Conservation (phyloP, 2,329 filamentous ascomycete genomes). For the Orbilia brochopaga region DNA sequence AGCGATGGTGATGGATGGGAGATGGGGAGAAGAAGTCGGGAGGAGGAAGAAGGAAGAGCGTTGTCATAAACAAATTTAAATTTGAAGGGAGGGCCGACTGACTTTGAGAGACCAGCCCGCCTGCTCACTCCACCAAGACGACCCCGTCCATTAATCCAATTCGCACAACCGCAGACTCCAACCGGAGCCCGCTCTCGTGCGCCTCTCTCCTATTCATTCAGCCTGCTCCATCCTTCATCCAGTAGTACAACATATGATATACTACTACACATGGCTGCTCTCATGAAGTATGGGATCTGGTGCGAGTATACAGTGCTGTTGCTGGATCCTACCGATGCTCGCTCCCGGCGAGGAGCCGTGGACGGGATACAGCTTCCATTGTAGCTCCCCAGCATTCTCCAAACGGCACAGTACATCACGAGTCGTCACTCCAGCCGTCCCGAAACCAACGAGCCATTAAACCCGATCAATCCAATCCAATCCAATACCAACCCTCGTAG, state of each 20-base stretch:
- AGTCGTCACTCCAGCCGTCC: constrained; percentile 16
- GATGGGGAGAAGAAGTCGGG: background rate
- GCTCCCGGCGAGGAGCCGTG: background rate
- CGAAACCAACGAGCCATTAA: constrained; percentile 41
- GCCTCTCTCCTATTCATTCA: background rate
- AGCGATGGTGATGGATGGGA: constrained; percentile 5
- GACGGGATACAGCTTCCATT: constrained; percentile 15
- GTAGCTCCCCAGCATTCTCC: constrained; percentile 23
- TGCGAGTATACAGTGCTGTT: background rate
- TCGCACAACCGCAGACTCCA: background rate
- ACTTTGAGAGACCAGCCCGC: background rate
- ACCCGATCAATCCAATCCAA: constrained; percentile 3
- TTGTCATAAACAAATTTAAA: constrained; percentile 50
- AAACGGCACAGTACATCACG: constrained; percentile 35
- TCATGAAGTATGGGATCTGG: no score
- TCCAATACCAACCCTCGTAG: constrained; percentile 21
- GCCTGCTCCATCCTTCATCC: no score
- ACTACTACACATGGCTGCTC: no score
- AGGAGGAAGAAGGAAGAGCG: constrained; percentile 24
- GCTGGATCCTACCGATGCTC: constrained; percentile 11
- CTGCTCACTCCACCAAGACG: background rate
- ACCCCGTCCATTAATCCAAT: background rate
- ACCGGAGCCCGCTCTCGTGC: background rate
- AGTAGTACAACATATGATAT: no score
- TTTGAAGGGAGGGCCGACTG: constrained; percentile 28